These are phyloP conservation scores for Apiospora saccharicola DNA, from an alignment of 2,329 filamentous ascomycete genomes.

Conservation along the genomic window DNA sequence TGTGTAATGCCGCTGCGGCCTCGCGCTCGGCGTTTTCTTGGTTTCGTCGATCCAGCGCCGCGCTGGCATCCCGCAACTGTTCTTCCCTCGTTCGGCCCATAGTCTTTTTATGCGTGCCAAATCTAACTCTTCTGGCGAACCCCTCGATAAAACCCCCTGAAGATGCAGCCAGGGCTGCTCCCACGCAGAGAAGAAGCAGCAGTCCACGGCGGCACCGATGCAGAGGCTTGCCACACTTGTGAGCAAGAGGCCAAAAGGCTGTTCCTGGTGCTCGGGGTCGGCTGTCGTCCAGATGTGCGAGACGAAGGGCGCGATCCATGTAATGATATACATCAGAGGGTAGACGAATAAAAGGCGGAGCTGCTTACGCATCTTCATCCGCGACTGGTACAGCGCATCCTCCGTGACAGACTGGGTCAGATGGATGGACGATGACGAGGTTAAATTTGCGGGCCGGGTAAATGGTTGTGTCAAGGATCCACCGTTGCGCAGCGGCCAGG, in stretches of 20 bases:
- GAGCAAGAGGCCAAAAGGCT: conserved; percentile 64
- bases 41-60: conserved; percentile 56
- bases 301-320: conserved; percentile 77
- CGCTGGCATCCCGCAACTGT: conserved; percentile 57
- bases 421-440: conserved; percentile 29
- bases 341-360: conserved; percentile 79
- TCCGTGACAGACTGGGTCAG: conserved; percentile 38
- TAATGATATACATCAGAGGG: conserved; percentile 72
- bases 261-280: conserved; percentile 34
- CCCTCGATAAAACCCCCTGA: conserved; percentile 43
- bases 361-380: conserved; percentile 69
- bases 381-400: conserved; percentile 46
- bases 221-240: conserved; percentile 65
- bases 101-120: conserved; percentile 28
- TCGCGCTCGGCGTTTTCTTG: conserved; percentile 49
- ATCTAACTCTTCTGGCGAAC: conserved; percentile 36
- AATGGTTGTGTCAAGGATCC: conserved; percentile 13
- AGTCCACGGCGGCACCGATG: conserved; percentile 73
- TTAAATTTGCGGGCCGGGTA: conserved; percentile 22
- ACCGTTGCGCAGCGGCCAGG: background rate
- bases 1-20: conserved; percentile 28
- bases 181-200: conserved; percentile 70
- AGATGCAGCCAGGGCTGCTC: conserved; percentile 76
- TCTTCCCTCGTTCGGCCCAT: conserved; percentile 59
- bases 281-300: conserved; percentile 68